Conservation (phyloP, 2,329 filamentous ascomycete species). For the Aspergillus persii region DNA sequence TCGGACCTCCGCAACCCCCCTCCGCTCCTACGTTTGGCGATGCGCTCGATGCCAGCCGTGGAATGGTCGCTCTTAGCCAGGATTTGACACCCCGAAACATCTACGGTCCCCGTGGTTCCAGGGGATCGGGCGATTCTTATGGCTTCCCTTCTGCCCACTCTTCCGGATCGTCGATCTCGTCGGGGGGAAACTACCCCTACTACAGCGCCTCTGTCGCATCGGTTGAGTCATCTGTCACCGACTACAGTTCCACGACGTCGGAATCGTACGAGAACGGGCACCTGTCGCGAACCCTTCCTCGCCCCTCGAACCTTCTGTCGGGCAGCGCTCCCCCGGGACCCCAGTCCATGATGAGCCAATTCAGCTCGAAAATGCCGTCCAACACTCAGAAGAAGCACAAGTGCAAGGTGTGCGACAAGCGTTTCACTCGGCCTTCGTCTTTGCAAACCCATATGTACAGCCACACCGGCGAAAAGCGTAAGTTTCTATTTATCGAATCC, state of each 20-base stretch:
- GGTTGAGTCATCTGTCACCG: slow-evolving; percentile 76
- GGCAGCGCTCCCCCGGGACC: slow-evolving; percentile 73
- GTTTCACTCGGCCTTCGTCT: slow-evolving; percentile 91
- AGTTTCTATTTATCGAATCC: slow-evolving; percentile 43
- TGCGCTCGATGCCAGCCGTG: slow-evolving; percentile 85
- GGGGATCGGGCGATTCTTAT: slow-evolving; percentile 80
- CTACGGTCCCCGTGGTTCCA: slow-evolving; percentile 67
- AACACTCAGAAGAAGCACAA: slow-evolving; percentile 99
- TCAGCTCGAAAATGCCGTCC: slow-evolving; percentile 92
- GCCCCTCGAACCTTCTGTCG: slow-evolving; percentile 65
- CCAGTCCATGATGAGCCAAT: slow-evolving; percentile 97
- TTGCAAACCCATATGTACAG: slow-evolving; percentile 98
- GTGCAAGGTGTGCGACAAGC: slow-evolving; percentile 98
- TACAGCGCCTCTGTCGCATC: slow-evolving; percentile 73
- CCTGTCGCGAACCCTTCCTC: slow-evolving; percentile 76
- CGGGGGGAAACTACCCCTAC: slow-evolving; percentile 76
- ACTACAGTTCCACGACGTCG: slow-evolving; percentile 86
- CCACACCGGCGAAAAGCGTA: slow-evolving; percentile 97
- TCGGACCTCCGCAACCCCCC: slow-evolving; percentile 49
- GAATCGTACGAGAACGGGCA: slow-evolving; percentile 73
- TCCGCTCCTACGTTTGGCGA: slow-evolving; percentile 72
- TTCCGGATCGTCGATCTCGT: slow-evolving; percentile 91
- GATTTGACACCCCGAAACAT: slow-evolving; percentile 85
- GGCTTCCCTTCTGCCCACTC: slow-evolving; percentile 87
- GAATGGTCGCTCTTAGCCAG: slow-evolving; percentile 94